These are phyloP conservation scores for Phytophthora fragariaefolia DNA, from an alignment of 352 stramenopile species.

Conservation along the genomic window DNA sequence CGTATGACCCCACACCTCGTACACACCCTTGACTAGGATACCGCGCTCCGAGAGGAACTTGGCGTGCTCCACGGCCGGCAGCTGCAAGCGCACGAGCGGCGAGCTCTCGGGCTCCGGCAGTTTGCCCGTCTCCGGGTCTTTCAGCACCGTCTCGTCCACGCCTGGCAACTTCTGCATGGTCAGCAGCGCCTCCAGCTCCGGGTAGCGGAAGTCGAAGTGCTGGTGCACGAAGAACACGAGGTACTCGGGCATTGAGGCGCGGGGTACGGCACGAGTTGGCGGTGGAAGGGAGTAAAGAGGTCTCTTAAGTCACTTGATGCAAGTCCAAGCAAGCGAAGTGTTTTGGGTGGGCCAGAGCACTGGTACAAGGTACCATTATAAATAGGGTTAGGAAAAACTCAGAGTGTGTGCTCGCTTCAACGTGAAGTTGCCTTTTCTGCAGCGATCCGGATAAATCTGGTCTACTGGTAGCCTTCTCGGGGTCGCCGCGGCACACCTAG, in stretches of 20 bases:
- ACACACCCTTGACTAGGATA: conserved; percentile 86
- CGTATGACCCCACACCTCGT: conserved; percentile 75
- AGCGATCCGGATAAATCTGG: conserved; percentile 48
- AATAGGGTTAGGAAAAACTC: too few relatives aligned
- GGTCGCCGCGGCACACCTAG: conserved; percentile 63
- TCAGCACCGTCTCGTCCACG: conserved; percentile 41
- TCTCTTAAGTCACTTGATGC: neutral
- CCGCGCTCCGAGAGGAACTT: conserved; percentile 82
- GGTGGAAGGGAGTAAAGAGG: neutral
- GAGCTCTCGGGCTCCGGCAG: conserved; percentile 59
- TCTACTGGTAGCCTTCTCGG: conserved; percentile 46
- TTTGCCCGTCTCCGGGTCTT: conserved; percentile 31
- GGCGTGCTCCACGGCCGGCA: conserved; percentile 66
- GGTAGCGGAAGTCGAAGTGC: conserved; percentile 86
- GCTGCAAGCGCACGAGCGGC: conserved; percentile 64
- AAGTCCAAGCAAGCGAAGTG: neutral
- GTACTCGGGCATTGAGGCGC: conserved; percentile 63
- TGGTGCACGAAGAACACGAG: conserved; percentile 86
- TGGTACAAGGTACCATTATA: conserved; percentile 21
- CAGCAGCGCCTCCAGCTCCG: conserved; percentile 80
- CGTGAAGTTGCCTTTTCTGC: neutral
- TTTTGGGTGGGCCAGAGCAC: conserved; percentile 21
- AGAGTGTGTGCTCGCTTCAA: conserved; percentile 13
- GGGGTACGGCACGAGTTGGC: neutral
- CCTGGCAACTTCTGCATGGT: conserved; percentile 59